These are phyloP conservation scores for Scheffersomyces cryptocercus DNA, from an alignment of 1,139 yeast species.

Conservation along the genomic window DNA sequence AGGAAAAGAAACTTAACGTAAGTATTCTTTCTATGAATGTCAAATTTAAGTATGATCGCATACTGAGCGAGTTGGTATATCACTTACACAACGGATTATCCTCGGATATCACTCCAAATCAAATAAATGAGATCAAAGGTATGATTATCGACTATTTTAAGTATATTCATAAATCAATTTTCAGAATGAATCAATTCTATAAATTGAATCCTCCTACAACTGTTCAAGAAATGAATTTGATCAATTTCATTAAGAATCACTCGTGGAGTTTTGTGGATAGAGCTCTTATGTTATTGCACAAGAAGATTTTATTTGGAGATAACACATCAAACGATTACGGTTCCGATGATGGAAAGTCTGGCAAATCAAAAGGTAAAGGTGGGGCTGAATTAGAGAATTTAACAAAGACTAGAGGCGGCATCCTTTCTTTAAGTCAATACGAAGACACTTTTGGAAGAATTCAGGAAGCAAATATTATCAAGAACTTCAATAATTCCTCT, in stretches of 20 bases:
- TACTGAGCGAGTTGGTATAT: constrained; percentile 53
- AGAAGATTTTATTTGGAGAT: constrained; percentile 47
- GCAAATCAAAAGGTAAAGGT: neutral
- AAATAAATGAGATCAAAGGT: constrained; percentile 45
- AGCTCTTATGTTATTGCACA: constrained; percentile 55
- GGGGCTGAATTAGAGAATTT: neutral
- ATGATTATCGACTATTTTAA: constrained; percentile 52
- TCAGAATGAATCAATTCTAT: constrained; percentile 16
- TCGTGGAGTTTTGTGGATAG: constrained; percentile 59
- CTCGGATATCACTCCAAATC: constrained; percentile 34
- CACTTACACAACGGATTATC: constrained; percentile 43
- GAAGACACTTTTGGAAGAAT: constrained; percentile 46
- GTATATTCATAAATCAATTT: constrained; percentile 48
- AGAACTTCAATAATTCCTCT: constrained; percentile 36
- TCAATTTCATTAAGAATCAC: constrained; percentile 50
- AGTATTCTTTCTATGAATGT: constrained; percentile 49
- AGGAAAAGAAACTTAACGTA: constrained; percentile 32
- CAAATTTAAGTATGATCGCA: constrained; percentile 52
- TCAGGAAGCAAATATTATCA: constrained; percentile 41
- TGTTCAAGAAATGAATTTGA: constrained; percentile 45
- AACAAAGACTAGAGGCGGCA: constrained; percentile 22
- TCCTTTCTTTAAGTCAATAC: constrained; percentile 35
- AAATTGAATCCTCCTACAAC: constrained; percentile 22
- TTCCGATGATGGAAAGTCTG: neutral
- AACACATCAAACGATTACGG: constrained; percentile 2